Evolutionary conservation across 306 rosid genomes (phyloP), one percentile per base, ranked within the genome.

Genomic region (Cicer judaicum): DNA sequence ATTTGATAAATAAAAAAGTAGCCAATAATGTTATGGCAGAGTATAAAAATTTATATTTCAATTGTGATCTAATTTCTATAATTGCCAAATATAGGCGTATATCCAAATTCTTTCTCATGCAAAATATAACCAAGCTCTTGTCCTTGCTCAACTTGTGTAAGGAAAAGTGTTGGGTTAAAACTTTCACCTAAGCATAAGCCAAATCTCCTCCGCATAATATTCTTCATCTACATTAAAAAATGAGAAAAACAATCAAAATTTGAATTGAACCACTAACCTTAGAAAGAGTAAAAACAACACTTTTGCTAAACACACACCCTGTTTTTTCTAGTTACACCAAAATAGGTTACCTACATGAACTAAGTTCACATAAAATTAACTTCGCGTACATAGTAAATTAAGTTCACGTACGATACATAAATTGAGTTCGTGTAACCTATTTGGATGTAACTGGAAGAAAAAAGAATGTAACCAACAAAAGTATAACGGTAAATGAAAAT

Each of bases 81-180:
- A n/a, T 49, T 29, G 72, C 62, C 47, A 69, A 50, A 50, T 15
- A 36, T 69, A 5, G 57, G 61, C 44, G 46, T 47, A 48, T 69
- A 50, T 36, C 47, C 36, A 18, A 49, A 36, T 10, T 3, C 34
- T 69, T 69, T 39, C 61, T 14, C 29, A 21, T 49, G 21, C 73
- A 68, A 48, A 68, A 68, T 14, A 68, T 52, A 34, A 15, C 62
- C 59, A 69, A 49, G 34, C 5, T 5, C 11, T 38, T 48, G 15
- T 36, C 36, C 74, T 49, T 36, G 48, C 38, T 50, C 74, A 36
- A 53, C 61, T 34, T 69, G 46, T 10, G 34, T 24, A 57, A 11
- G 64, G 41, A 57, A 10, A 24, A 57, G 41, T 24, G 40, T 29
- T 57, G 15, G 64, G 10, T 57, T 24, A 5, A 21, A 24, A 24